These are phyloP conservation scores for Metroxylon sagu DNA, from an alignment of 176 grass and related monocot species.

Conservation along the genomic window DNA sequence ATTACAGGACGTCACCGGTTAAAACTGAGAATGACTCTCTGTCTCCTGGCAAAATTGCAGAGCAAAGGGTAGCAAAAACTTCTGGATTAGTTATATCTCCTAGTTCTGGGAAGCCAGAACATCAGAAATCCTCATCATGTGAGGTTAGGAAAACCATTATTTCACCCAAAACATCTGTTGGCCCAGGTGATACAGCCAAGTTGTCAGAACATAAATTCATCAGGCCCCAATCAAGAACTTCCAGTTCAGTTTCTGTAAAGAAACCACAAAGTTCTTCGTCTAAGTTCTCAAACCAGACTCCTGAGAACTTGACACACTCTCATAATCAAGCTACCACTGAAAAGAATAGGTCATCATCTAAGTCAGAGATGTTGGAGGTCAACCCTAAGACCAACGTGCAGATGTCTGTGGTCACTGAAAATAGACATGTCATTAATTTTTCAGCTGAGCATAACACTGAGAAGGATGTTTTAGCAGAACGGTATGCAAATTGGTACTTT, in stretches of 20 bases:
- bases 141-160: conserved; percentile 24
- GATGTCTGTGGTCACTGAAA: conserved; percentile 23
- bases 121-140: conserved; percentile 7
- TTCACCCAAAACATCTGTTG: conserved; percentile 25
- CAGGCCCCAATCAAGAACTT: conserved; percentile 32
- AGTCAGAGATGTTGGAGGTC: conserved; percentile 54
- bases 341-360: conserved; percentile 37
- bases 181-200: conserved; percentile 27
- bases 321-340: conserved; percentile 30
- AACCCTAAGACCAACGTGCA: conserved; percentile 37
- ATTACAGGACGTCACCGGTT: conserved; percentile 33
- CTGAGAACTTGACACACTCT: conserved; percentile 34
- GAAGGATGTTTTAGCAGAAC: conserved; percentile 43
- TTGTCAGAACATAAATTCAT: conserved; percentile 35
- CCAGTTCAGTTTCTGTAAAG: conserved; percentile 43
- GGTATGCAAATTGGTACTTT: conserved; percentile 27
- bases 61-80: conserved; percentile 29
- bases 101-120: not conserved
- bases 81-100: not conserved
- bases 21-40: conserved; percentile 32
- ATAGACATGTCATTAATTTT: conserved; percentile 29
- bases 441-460: conserved; percentile 40
- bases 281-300: conserved; percentile 39
- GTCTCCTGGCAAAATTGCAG: conserved; percentile 32
- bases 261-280: conserved; percentile 47